These are phyloP conservation scores for Craspedostauros australis DNA, from an alignment of 108 stramenopile species.

Conservation along the genomic window DNA sequence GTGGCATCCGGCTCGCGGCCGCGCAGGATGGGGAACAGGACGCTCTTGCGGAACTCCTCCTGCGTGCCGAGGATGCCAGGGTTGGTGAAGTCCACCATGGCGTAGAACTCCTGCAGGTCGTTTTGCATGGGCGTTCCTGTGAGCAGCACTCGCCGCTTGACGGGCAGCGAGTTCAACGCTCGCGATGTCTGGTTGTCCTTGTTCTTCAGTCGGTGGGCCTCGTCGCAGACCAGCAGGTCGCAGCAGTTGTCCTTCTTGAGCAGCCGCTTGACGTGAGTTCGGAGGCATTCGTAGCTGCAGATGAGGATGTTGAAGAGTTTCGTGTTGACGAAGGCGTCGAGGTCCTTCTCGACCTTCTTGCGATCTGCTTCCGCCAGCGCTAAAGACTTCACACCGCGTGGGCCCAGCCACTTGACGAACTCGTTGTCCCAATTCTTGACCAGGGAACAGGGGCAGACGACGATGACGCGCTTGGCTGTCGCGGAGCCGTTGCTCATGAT, in stretches of 20 bases:
- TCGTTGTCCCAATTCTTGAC: constrained; percentile 99
- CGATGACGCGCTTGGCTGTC: constrained; percentile 85
- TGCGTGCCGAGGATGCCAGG: constrained; percentile 85
- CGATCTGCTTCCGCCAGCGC: constrained; percentile 86
- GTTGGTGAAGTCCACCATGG: constrained; percentile 97
- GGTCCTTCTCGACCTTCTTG: constrained; percentile 73
- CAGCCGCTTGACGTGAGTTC: constrained; percentile 80
- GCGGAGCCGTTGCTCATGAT: constrained; percentile 74
- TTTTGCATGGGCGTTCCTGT: constrained; percentile 98
- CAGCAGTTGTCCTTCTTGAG: constrained; percentile 75
- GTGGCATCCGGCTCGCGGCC: constrained; percentile 97
- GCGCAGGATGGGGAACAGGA: constrained; percentile 78
- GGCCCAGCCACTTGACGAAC: constrained; percentile 96
- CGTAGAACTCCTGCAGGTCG: constrained; percentile 92
- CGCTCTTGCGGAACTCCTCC: constrained; percentile 78
- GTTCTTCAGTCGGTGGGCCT: constrained; percentile 99
- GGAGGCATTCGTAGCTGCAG: constrained; percentile 92
- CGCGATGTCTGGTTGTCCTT: constrained; percentile 89
- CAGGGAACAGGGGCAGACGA: constrained; percentile 94
- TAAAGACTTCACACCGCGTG: constrained; percentile 64
- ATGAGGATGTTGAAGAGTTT: constrained; percentile 83
- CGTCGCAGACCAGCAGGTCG: constrained; percentile 95
- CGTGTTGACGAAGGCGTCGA: constrained; percentile 77
- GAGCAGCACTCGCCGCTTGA: constrained; percentile 85
- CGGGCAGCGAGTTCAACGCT: constrained; percentile 79